Percentiles rank a stretch among this genome's conserved stretches.
These are phyloP conservation scores for Vanrija pseudolonga DNA, from an alignment of 1,284 basidiomycete genomes.

Conservation along the genomic window DNA sequence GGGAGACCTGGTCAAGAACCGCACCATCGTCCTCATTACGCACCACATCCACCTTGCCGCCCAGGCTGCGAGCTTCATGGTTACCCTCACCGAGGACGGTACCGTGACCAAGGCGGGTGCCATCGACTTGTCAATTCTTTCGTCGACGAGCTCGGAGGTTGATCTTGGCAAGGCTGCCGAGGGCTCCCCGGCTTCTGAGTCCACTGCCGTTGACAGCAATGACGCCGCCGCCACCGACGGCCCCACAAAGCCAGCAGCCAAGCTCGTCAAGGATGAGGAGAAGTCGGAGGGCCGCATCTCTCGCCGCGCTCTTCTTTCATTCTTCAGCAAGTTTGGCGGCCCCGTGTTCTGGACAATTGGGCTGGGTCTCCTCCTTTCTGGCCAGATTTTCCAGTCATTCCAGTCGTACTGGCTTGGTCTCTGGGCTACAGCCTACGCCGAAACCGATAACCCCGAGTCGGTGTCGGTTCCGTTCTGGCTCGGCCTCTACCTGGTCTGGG, in stretches of 20 bases:
- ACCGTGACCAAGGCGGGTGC: slow-evolving; percentile 42
- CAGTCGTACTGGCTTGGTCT: slow-evolving; percentile 61
- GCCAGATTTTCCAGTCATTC: slow-evolving; percentile 44
- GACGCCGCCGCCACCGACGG: slow-evolving; percentile 24
- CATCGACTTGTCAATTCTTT: slow-evolving; percentile 24
- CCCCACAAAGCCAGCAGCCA: slow-evolving; percentile 24
- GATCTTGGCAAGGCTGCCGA: slow-evolving; percentile 20
- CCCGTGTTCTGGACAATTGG: slow-evolving; percentile 48
- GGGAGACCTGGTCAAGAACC: slow-evolving; percentile 63
- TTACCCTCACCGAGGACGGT: slow-evolving; percentile 58
- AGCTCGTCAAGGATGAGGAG: slow-evolving; percentile 60
- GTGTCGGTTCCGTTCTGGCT: slow-evolving; percentile 52
- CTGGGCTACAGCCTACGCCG: slow-evolving; percentile 59
- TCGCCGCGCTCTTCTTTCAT: slow-evolving; percentile 48
- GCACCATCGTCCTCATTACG: slow-evolving; percentile 68
- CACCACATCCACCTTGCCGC: slow-evolving; percentile 67
- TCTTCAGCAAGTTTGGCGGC: slow-evolving; percentile 49
- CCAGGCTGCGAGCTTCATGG: slow-evolving; percentile 62
- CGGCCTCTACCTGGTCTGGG: slow-evolving; percentile 52
- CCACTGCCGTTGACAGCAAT: slow-evolving; percentile 46
- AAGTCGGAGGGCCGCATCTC: slow-evolving; percentile 58
- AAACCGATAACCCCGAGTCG: slow-evolving; percentile 27
- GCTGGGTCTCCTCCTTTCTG: slow-evolving; percentile 33
- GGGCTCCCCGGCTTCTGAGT: slow-evolving; percentile 4
- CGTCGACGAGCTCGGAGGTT: slow-evolving; percentile 7